A percentile compares a stretch with the other conserved stretches of the same genome.
These are phyloP conservation scores for Pichia membranifaciens DNA, from an alignment of 805 yeast genomes.

Conservation along the genomic window DNA sequence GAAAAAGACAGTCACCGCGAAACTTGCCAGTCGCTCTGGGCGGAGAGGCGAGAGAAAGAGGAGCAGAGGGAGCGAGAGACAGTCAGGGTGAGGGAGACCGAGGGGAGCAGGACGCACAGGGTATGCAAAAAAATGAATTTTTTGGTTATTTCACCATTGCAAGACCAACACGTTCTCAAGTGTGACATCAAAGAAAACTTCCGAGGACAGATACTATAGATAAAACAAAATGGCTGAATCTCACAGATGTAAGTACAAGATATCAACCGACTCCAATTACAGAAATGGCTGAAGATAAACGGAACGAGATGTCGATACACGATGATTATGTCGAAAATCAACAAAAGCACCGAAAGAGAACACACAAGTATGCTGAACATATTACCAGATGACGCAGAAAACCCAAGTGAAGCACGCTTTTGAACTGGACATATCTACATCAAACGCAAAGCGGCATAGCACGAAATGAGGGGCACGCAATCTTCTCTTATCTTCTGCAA, in stretches of 20 bases:
- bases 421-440: no score
- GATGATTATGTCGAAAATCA: neutral
- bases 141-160: neutral
- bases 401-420: no score
- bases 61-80: neutral
- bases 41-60: neutral
- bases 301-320: neutral
- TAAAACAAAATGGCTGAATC: conserved; percentile 80
- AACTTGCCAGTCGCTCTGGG: no score
- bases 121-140: conserved; percentile 3
- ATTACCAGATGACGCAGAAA: no score
- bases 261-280: neutral
- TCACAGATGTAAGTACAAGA: conserved; percentile 84
- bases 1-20: no score
- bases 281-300: no score
- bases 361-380: no score
- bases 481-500: no score
- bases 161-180: neutral
- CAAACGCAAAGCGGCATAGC: no score
- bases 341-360: no score
- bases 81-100: neutral
- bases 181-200: neutral
- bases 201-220: conserved; percentile 15
- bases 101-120: neutral
- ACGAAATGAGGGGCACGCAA: no score